These are phyloP conservation scores for Monosporascus sp. DNA, from an alignment of 2,329 filamentous ascomycete species.

Conservation along the genomic window DNA sequence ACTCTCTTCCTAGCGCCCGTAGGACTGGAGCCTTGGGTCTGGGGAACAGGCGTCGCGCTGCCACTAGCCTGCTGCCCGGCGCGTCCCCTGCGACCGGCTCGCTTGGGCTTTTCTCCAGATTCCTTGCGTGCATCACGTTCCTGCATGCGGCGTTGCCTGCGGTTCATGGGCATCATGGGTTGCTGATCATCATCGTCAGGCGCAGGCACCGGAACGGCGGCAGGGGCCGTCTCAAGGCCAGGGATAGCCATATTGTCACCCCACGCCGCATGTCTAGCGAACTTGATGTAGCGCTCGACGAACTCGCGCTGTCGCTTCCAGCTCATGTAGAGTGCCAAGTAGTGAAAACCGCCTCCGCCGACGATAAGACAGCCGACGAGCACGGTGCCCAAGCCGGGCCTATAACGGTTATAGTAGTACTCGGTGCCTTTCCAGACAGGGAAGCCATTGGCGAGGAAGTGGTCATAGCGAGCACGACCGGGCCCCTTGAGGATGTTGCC, in stretches of 20 bases:
- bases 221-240: constrained; percentile 48
- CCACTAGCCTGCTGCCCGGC: constrained; percentile 35
- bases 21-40: constrained; percentile 49
- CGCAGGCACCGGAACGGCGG: constrained; percentile 38
- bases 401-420: constrained; percentile 95
- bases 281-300: constrained; percentile 83
- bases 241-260: constrained; percentile 74
- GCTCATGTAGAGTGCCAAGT: constrained; percentile 75
- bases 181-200: constrained; percentile 45
- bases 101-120: constrained; percentile 50
- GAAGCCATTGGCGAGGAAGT: constrained; percentile 90
- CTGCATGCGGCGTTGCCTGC: constrained; percentile 82
- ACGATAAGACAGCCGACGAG: constrained; percentile 75
- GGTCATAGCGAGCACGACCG: constrained; percentile 82
- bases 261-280: constrained; percentile 85
- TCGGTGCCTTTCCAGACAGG: constrained; percentile 95
- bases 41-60: constrained; percentile 49
- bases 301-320: constrained; percentile 91
- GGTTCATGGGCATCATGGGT: constrained; percentile 61
- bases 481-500: constrained; percentile 79
- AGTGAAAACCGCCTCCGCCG: constrained; percentile 81
- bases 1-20: constrained; percentile 81
- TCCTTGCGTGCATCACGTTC: constrained; percentile 77
- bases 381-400: constrained; percentile 83
- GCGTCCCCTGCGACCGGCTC: constrained; percentile 31